These are phyloP conservation scores for Halteria grandinella DNA, from an alignment of 73 alveolate species.

Conservation along the genomic window DNA sequence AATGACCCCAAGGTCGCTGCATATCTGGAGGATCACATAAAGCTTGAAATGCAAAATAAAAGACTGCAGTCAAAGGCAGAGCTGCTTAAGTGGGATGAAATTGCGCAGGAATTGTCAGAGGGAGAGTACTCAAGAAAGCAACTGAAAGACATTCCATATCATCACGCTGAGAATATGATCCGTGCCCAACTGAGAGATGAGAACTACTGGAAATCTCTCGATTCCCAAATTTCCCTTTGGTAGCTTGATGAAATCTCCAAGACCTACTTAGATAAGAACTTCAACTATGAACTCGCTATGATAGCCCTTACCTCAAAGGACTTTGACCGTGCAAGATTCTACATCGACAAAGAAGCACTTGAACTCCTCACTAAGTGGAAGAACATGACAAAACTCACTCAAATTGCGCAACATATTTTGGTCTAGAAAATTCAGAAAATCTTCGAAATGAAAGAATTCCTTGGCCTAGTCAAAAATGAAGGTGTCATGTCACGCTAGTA, in stretches of 20 bases:
- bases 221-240: slow-evolving; percentile 33
- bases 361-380: slow-evolving; percentile 71
- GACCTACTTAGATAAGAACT: slow-evolving; percentile 73
- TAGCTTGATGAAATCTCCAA: slow-evolving; percentile 75
- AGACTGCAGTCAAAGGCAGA: slow-evolving; percentile 30
- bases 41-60: slow-evolving; percentile 34
- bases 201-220: slow-evolving; percentile 18
- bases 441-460: slow-evolving; percentile 85
- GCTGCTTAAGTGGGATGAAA: slow-evolving; percentile 64
- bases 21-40: slow-evolving; percentile 18
- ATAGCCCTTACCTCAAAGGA: slow-evolving; percentile 65
- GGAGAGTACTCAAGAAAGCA: not conserved
- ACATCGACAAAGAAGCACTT: slow-evolving; percentile 53
- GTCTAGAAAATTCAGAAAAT: slow-evolving; percentile 84
- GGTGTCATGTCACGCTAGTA: slow-evolving; percentile 66
- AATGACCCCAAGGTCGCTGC: slow-evolving; percentile 24
- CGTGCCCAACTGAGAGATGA: not conserved
- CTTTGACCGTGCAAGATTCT: slow-evolving; percentile 72
- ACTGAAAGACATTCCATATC: slow-evolving; percentile 30
- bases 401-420: slow-evolving; percentile 84
- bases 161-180: slow-evolving; percentile 38
- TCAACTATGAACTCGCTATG: slow-evolving; percentile 61
- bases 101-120: slow-evolving; percentile 13
- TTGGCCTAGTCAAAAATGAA: slow-evolving; percentile 70
- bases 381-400: slow-evolving; percentile 81